Conservation (phyloP, 2,329 filamentous ascomycete genomes). For the Penicillium sp. region DNA sequence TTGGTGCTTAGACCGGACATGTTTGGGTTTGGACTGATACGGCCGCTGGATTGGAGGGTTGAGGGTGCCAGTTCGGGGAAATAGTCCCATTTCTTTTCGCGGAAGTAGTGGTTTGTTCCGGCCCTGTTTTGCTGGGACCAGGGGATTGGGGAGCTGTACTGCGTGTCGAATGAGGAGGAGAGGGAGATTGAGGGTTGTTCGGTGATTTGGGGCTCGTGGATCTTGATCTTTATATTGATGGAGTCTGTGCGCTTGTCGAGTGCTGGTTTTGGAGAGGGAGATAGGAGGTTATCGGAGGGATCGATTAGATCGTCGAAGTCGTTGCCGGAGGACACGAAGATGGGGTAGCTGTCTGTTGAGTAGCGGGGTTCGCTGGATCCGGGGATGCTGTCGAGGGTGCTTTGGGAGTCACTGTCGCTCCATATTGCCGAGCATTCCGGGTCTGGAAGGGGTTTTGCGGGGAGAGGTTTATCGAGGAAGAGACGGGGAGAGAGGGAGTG, state of each 20-base stretch:
- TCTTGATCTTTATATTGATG: slow-evolving; percentile 11
- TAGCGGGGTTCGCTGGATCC: slow-evolving; percentile 21
- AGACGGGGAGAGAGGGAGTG: slow-evolving; percentile 14
- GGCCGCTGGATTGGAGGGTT: slow-evolving; percentile 16
- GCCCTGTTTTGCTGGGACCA: slow-evolving; percentile 23
- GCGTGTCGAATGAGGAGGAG: slow-evolving; percentile 19
- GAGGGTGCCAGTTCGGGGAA: slow-evolving; percentile 39
- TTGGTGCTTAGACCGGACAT: slow-evolving; percentile 11
- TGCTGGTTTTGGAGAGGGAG: slow-evolving; percentile 11
- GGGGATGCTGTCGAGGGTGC: slow-evolving; percentile 26
- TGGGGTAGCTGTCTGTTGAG: slow-evolving; percentile 32
- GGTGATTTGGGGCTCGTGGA: slow-evolving; percentile 11
- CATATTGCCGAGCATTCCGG: slow-evolving; percentile 23
- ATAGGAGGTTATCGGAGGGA: slow-evolving; percentile 18
- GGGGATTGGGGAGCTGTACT: slow-evolving; percentile 23
- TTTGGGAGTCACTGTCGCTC: slow-evolving; percentile 26
- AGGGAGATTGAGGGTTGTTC: not conserved
- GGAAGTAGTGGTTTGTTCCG: slow-evolving; percentile 37
- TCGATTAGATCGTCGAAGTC: slow-evolving; percentile 30
- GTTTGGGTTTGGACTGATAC: slow-evolving; percentile 14
- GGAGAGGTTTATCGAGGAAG: slow-evolving; percentile 33
- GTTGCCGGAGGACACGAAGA: slow-evolving; percentile 29
- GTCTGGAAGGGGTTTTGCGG: slow-evolving; percentile 27
- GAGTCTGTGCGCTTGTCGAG: slow-evolving; percentile 17
- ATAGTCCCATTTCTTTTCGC: slow-evolving; percentile 43